Base-by-base conservation (phyloP, 2,329 filamentous ascomycete species). In the Cordyceps cateniannulata region DNA sequence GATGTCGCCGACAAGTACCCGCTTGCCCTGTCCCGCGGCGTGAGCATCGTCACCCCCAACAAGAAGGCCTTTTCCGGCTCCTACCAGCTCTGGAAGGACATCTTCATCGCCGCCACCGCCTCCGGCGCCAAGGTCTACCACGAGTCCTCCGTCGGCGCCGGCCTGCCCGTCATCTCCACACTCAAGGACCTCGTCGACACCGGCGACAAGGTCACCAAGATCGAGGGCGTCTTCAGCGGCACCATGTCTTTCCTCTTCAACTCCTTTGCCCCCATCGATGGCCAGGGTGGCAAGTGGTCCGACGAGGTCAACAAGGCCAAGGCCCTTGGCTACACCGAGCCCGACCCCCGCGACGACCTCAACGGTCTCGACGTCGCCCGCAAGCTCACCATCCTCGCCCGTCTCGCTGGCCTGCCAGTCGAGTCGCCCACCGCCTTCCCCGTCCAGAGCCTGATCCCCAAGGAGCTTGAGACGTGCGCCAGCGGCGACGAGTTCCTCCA, bases 231-330 rank as follows among this genome's bases (percentile, higher is more conserved):
- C 56, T 98, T 99, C 78, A 96, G 91, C 63, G 95, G 95, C 65
- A 99, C 95, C 60, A 93, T 99, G 86, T 96, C 90, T 44, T 99
- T 97, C 81, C 82, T 99, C 45, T 98, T 99, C 85, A 98, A 98
- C 81, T 93, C 86, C 24, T 99, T 98, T 74, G 91, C 93, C 53
- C 95, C 95, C 0, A 86, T 87, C 3, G 84, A 85, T 54, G 89
- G 88, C 5, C 67, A 74, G 63, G 90, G 89, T 38, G 91, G 90
- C 57, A 86, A 88, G 70, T 99, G 96, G 88, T 95, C 91, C 48
- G 89, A 89, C 53, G 93, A 96, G 71, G 95, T 99, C 38, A 87
- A 85, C 71, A 92, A 93, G 75, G 95, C 95, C 60, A 96, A 97
- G 79, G 86, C 92, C 63, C 81, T 96, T 52, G 95, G 95, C 24